Evolutionary conservation across 768 basidiomycete genomes (phyloP).

Genomic region (Tephrocybe sp.): DNA sequence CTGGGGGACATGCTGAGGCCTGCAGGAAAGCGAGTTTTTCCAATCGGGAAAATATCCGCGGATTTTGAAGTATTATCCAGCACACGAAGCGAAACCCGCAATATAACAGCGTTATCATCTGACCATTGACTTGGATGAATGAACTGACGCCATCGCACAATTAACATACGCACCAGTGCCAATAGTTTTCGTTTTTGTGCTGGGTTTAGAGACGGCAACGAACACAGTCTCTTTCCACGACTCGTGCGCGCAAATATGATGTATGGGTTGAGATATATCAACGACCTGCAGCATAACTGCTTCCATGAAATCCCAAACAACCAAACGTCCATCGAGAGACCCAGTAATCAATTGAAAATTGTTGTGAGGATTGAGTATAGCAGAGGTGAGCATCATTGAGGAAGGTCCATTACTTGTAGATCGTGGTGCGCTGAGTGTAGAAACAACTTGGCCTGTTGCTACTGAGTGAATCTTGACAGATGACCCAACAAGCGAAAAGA

Average conservation of each 20-base stretch:
- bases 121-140: slow-evolving; percentile 7
- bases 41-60: slow-evolving; percentile 52
- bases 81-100: slow-evolving; percentile 61
- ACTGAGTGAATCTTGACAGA: slow-evolving; percentile 86
- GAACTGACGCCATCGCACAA: not conserved
- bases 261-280: slow-evolving; percentile 64
- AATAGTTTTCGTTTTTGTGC: slow-evolving; percentile 37
- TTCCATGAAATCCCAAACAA: slow-evolving; percentile 94
- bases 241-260: slow-evolving; percentile 68
- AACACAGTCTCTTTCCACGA: slow-evolving; percentile 67
- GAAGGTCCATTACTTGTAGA: slow-evolving; percentile 30
- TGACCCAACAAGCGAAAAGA: slow-evolving; percentile 82
- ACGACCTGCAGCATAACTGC: slow-evolving; percentile 76
- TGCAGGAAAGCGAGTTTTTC: slow-evolving; percentile 62
- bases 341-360: slow-evolving; percentile 87
- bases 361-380: slow-evolving; percentile 80
- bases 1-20: slow-evolving; percentile 73
- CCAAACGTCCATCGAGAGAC: slow-evolving; percentile 78
- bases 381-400: slow-evolving; percentile 63
- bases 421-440: slow-evolving; percentile 66
- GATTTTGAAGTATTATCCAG: slow-evolving; percentile 41
- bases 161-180: slow-evolving; percentile 25
- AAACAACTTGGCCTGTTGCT: slow-evolving; percentile 72
- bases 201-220: slow-evolving; percentile 55
- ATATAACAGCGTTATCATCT: slow-evolving; percentile 57